Conservation (phyloP, 441 rosid genomes). For the Aleurites moluccanus region DNA sequence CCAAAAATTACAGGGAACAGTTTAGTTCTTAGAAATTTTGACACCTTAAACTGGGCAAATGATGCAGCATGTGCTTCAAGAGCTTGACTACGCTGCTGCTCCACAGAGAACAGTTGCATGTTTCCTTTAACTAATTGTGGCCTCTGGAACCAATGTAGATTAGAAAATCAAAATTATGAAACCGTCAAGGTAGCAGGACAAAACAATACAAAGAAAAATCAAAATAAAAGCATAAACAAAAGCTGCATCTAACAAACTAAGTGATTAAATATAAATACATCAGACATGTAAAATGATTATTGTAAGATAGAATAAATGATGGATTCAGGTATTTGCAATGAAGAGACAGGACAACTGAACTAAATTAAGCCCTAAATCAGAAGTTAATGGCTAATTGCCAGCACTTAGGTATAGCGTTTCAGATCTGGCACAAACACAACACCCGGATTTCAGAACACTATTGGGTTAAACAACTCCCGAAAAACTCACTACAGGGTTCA, state of each 20-base stretch:
- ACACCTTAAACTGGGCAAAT: conserved; percentile 86
- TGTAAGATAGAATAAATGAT: neutral
- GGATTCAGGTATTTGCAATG: neutral
- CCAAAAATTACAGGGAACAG: neutral
- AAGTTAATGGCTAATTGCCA: neutral
- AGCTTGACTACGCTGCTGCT: conserved; percentile 99
- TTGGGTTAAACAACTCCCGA: neutral
- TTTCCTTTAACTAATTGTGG: conserved; percentile 96
- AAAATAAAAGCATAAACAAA: neutral
- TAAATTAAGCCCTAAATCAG: neutral
- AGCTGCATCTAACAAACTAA: neutral
- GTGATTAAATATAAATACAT: neutral
- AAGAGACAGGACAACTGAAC: neutral
- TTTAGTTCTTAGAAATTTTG: conserved; percentile 17
- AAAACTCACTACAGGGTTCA: neutral
- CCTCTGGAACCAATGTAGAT: conserved; percentile 49
- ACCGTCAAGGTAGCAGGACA: neutral
- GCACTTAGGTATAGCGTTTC: neutral
- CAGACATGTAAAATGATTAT: neutral
- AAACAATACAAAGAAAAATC: conserved; percentile 4
- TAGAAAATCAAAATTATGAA: conserved; percentile 7
- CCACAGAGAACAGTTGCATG: conserved; percentile 98
- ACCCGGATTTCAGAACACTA: neutral
- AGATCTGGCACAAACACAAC: neutral
- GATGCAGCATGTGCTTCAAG: conserved; percentile 99